Conservation (phyloP, 768 basidiomycete species). For the Kondoa subrosea region DNA sequence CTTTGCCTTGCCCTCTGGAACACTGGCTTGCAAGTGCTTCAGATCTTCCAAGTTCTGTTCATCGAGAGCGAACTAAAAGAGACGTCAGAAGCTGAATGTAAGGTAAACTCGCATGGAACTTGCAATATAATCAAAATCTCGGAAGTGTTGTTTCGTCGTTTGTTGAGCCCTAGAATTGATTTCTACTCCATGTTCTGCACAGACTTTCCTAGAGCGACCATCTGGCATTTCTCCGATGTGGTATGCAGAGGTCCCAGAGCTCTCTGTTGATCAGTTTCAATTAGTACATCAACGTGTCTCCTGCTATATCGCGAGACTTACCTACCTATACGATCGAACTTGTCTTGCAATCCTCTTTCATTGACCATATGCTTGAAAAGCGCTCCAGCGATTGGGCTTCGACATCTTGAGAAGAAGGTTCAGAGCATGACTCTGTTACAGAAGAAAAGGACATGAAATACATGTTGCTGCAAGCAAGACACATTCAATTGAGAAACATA, state of each 20-base stretch:
- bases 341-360: neutral
- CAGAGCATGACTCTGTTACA: neutral
- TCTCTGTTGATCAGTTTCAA: neutral
- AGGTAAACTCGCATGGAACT: neutral
- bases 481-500: too few species aligned
- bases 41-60: neutral
- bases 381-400: neutral
- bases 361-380: neutral
- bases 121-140: neutral
- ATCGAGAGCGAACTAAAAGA: neutral
- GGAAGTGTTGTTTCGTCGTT: neutral
- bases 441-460: neutral
- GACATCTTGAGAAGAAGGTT: neutral
- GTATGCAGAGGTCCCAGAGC: neutral
- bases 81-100: neutral
- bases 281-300: neutral
- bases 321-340: neutral
- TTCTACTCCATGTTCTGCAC: neutral
- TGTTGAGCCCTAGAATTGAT: constrained; percentile 2
- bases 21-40: neutral
- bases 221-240: neutral
- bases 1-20: neutral
- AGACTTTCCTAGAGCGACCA: neutral
- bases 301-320: neutral
- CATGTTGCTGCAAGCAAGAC: neutral